phyloP scores from a whole-genome alignment of 2,329 filamentous ascomycete genomes.

The Coniella vitis region DNA sequence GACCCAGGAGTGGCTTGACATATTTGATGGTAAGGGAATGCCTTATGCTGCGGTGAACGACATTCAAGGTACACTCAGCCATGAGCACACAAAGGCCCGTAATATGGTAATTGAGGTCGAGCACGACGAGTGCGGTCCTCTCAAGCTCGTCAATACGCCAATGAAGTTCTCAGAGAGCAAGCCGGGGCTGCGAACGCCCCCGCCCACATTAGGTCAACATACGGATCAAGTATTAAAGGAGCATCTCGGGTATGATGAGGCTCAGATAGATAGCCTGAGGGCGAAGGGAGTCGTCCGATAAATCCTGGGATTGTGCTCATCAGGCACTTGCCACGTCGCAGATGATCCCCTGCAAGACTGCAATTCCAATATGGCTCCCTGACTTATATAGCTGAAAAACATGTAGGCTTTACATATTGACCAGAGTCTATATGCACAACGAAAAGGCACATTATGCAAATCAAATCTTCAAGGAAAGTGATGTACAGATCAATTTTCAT shows the following conservation, averaged over 20 bases:
- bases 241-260: constrained; percentile 52
- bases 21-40: constrained; percentile 87
- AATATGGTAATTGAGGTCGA: constrained; percentile 87
- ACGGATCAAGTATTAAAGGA: constrained; percentile 68
- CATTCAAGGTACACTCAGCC: constrained; percentile 73
- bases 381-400: no score
- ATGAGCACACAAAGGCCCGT: constrained; percentile 76
- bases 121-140: constrained; percentile 73
- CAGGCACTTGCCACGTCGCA: not conserved
- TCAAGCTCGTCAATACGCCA: constrained; percentile 89
- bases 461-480: no score
- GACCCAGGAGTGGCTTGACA: constrained; percentile 78
- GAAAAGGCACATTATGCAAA: no score
- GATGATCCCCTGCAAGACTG: not conserved
- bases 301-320: not conserved
- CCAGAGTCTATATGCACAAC: no score
- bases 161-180: constrained; percentile 86
- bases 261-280: constrained; percentile 56
- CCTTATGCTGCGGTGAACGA: constrained; percentile 93
- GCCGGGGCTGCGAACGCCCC: constrained; percentile 68
- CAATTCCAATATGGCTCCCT: not conserved
- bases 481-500: no score
- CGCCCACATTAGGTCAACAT: constrained; percentile 81
- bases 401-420: no score
- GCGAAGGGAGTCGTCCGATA: constrained; percentile 59